Conservation (phyloP, 805 yeast genomes). For the Naumovozyma baii region DNA sequence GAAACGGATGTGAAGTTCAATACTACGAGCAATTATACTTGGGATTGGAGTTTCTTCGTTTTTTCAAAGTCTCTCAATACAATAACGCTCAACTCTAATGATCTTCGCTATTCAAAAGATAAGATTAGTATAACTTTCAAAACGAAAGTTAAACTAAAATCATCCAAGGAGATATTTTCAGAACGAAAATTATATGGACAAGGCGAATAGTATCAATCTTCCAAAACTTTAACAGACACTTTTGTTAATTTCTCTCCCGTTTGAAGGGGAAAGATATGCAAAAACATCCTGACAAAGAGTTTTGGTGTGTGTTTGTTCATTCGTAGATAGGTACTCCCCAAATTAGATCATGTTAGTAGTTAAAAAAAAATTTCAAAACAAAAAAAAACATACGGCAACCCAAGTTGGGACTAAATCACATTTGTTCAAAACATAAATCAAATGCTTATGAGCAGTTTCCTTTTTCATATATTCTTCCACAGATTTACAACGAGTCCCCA, state of each 20-base stretch:
- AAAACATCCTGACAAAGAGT: constrained; percentile 74
- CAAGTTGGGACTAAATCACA: constrained; percentile 98
- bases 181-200: constrained; percentile 30
- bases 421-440: constrained; percentile 88
- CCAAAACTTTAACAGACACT: constrained; percentile 98
- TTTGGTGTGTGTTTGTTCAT: no score
- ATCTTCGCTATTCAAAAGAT: constrained; percentile 33
- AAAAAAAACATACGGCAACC: constrained; percentile 83
- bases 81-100: constrained; percentile 72
- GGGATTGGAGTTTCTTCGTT: constrained; percentile 5
- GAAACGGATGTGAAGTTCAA: constrained; percentile 59
- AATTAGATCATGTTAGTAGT: constrained; percentile 1
- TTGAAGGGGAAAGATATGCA: constrained; percentile 15
- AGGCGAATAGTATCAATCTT: constrained; percentile 60
- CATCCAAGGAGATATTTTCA: constrained; percentile 22
- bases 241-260: constrained; percentile 34
- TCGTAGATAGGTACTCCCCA: no score
- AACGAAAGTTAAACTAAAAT: constrained; percentile 14
- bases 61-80: background rate
- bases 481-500: constrained; percentile 88
- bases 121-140: constrained; percentile 26
- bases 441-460: constrained; percentile 94
- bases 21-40: constrained; percentile 59
- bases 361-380: constrained; percentile 5
- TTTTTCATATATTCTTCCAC: constrained; percentile 88